Evolutionary conservation across 169 alveolate genomes (phyloP), one percentile per base, ranked within the genome.

Genomic region (Eimeria sp.): DNA sequence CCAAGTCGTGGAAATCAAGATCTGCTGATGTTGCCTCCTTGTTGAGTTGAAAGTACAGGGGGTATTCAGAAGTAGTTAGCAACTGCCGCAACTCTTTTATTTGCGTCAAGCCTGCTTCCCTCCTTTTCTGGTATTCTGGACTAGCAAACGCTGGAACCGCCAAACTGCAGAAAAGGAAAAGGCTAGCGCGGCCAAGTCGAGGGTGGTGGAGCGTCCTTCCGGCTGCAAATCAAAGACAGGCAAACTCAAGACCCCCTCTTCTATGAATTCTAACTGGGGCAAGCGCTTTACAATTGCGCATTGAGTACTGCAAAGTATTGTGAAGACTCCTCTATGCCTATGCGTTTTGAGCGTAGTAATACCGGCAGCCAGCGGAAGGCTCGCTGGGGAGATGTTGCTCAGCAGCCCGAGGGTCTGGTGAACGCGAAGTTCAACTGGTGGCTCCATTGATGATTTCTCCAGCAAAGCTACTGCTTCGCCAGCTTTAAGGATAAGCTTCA

Each of bases 331-430:
- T n/a, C 46, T 27, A n/a, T 18, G 46, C 14, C 20, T 30, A 46
- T n/a, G 27, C 6, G 66, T 37, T 25, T 25, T 23, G 60, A 10
- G 25, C 18, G 72, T 40, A 27, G 94, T 56, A 37, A 27, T 87
- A 87, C 94, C 94, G 62, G 94, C 83, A 43, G 83, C 83, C 23
- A 66, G 82, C 23, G 94, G 83, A 76, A 66, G 72, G 94, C 66
- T 64, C 52, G 62, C 94, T 27, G 94, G 94, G 33, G 83, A 37
- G n/a, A 49, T 54, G 94, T 43, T 64, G 64, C 94, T 87, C 58
- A 87, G 76, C 64, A 85, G 94, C 43, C 83, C 94, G 25, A 66
- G 83, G 46, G 94, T 46, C 46, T 25, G 64, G 76, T 83, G 77
- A 20, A 83, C 58, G 66, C 33, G 60, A 10, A 60, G 77, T 87